Evolutionary conservation across 768 basidiomycete genomes (phyloP), one percentile per base, ranked within the genome.

Genomic region (Suillus placidus): DNA sequence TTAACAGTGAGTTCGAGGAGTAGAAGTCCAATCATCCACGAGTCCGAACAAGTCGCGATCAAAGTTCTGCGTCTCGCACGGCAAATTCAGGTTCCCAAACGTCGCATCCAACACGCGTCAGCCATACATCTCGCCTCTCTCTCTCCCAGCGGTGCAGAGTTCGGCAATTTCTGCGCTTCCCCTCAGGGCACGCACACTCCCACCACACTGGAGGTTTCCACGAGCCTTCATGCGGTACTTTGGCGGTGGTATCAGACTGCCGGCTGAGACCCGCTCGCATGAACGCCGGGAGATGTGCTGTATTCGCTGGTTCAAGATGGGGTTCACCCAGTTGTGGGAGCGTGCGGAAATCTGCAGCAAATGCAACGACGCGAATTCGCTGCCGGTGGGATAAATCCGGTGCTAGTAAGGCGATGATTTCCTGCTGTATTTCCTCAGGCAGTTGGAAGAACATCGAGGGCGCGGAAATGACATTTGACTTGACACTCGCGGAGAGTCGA

Each of bases 381-480:
- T 91, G 89, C 2, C 77, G 74, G 23, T 81, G 71, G 20, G 88
- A 88, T 60, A 91, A 81, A 0, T 74, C 78, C 18, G 88, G 88
- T 5, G 87, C 84, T 26, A 88, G 74, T 69, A 84, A 83, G 14
- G 86, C 83, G 40, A 90, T 80, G 43, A 88, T 83, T 71, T 87
- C 72, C 13, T 85, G 81, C 63, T 85, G 83, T 8, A 91, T 76
- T 72, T 91, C 89, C 10, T 73, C 74, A 3, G 90, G 90, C 14
- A 91, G 74, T n/a, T 67, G 42, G 34, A 71, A 67, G 70, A 85
- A 83, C 8, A 78, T 73, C 66, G 71, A 69, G 18, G 66, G 66
- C 4, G 42, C 23, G 12, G 32, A 55, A 30, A 63, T n/a, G 26
- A 14, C 20, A 14, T 58, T 13, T 62, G 51, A 55, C 18, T 66